These are phyloP conservation scores for Fomitopsis betulina DNA, from an alignment of 1,284 basidiomycete genomes.

Conservation along the genomic window DNA sequence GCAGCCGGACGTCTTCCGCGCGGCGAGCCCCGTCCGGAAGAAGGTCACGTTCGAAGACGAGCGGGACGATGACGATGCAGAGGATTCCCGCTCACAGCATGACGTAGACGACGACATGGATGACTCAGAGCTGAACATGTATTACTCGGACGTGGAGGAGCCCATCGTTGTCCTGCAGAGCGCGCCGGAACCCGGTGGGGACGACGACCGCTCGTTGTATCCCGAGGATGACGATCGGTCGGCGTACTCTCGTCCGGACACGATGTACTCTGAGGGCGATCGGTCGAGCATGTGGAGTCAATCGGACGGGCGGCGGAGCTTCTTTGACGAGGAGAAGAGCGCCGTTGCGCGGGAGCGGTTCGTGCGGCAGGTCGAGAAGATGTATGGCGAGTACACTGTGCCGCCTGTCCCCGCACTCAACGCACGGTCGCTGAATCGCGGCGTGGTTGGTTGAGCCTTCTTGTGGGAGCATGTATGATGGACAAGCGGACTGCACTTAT, in stretches of 20 bases:
- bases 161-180: background rate
- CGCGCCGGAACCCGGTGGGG: constrained; percentile 7
- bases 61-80: background rate
- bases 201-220: constrained; percentile 19
- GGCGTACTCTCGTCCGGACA: constrained; percentile 12
- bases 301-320: constrained; percentile 43
- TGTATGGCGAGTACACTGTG: constrained; percentile 38
- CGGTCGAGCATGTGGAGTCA: constrained; percentile 41
- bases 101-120: constrained; percentile 1
- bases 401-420: constrained; percentile 45
- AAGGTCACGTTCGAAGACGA: constrained; percentile 7
- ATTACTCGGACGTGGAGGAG: constrained; percentile 2
- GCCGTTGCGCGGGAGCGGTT: constrained; percentile 44
- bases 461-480: background rate
- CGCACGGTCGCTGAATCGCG: background rate
- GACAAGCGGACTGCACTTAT: background rate
- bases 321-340: constrained; percentile 51
- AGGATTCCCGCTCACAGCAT: too few species aligned
- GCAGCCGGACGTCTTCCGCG: constrained; percentile 9
- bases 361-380: constrained; percentile 44
- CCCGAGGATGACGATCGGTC: constrained; percentile 19
- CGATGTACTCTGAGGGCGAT: constrained; percentile 22
- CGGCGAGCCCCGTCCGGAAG: background rate
- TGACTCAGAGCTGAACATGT: background rate
- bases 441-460: background rate